Base-by-base conservation (phyloP, 352 stramenopile genomes). In the Pythium sp. region DNA sequence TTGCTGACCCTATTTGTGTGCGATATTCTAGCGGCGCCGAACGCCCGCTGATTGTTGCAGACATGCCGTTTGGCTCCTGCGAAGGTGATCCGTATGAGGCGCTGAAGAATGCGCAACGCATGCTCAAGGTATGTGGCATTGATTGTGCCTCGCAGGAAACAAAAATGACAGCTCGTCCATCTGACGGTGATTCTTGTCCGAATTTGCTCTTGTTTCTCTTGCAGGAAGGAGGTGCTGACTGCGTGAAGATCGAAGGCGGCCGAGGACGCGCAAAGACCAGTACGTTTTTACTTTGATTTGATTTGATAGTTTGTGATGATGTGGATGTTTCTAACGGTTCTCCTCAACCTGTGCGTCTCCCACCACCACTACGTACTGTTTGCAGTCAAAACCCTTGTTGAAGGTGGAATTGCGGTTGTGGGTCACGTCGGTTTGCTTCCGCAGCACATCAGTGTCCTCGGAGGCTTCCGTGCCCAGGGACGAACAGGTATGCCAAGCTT, bases 61-160 rank as follows among this genome's bases (percentile, higher is more conserved):
- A 99, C 75, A 99, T 99, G 93, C 98, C 98, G 5, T 99, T 99
- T 79, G 98, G 97, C 28, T 95, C 95, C 22, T 99, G 98, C 69
- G 97, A 99, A 76, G 80, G 90, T 58, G 76, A 86, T 6, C 87
- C 88, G 36, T 91, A 88, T 77, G 83, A 99, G 73, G 95, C 95
- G 20, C 78, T 99, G 15, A 82, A 88, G 68, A 99, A 99, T 71
- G 97, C 97, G 5, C 97, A 99, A 66, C 85, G 97, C 57, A 82
- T 99, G 47, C 83, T 97, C 43, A 94, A 97, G 79, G 87, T 98
- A 59, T 12, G 18, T 24, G 11, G 12, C 14, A 28, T 14, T 28
- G 8, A 3, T 15, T n/a, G n/a, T n/a, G n/a, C n/a, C n/a, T n/a
- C n/a, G n/a, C n/a, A 67, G 18, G 54, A 32, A 58, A 5, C 12